Conservation (phyloP, 441 rosid species). For the Geranium incanum region DNA sequence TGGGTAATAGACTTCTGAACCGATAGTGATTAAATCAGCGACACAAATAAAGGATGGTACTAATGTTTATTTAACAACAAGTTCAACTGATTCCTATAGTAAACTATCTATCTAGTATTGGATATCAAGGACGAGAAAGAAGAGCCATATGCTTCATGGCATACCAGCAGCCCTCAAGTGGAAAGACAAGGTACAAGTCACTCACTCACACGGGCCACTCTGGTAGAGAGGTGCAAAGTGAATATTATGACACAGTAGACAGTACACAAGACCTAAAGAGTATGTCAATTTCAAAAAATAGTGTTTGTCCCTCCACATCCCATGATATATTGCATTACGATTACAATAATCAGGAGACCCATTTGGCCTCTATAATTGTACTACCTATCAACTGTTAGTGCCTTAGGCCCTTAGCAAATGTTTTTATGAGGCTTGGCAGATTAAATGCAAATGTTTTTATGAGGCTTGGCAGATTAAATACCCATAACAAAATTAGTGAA, state of each 20-base stretch:
- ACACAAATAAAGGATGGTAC: background rate
- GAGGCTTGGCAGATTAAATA: conserved; percentile 23
- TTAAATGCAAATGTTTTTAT: conserved; percentile 8
- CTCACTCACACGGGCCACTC: background rate
- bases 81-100: background rate
- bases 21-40: background rate
- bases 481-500: conserved; percentile 24
- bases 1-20: background rate
- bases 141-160: background rate
- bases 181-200: background rate
- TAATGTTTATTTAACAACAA: background rate
- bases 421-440: conserved; percentile 20
- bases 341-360: background rate
- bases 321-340: background rate
- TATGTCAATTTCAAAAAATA: background rate
- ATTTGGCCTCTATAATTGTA: background rate
- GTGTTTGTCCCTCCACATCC: background rate
- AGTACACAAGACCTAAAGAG: background rate
- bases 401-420: background rate
- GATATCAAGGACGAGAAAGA: too few species aligned
- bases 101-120: background rate
- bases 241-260: background rate
- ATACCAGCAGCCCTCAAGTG: conserved; percentile 4
- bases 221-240: background rate
- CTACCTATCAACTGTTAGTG: conserved; percentile 4